A percentile compares a stretch with the other conserved stretches of the same genome.
Evolutionary conservation across 345 rosid species (phyloP).

Genomic region (Turritis glabra): DNA sequence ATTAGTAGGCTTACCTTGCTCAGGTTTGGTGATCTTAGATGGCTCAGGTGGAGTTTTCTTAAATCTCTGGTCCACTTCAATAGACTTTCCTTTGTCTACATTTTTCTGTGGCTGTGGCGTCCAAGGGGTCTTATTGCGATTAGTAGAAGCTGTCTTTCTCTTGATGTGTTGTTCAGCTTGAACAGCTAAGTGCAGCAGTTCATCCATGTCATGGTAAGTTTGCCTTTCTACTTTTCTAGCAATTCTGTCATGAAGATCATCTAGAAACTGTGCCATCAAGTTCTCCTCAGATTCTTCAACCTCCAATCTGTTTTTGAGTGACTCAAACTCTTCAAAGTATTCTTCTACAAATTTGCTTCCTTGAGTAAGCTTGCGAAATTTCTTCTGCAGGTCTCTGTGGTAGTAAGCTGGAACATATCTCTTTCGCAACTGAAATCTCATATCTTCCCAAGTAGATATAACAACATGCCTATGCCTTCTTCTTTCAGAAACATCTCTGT

Average conservation of each 20-base stretch:
- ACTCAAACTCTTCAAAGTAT: not conserved
- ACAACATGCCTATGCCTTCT: not conserved
- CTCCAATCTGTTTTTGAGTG: not conserved
- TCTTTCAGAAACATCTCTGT: not conserved
- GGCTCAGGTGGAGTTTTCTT: not conserved
- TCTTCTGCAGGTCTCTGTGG: not conserved
- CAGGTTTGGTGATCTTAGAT: not conserved
- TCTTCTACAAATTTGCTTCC: not conserved
- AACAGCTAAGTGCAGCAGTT: not conserved
- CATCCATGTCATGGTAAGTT: not conserved
- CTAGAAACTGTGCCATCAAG: not conserved
- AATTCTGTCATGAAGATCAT: not conserved
- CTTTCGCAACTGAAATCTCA: not conserved
- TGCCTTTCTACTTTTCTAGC: not conserved
- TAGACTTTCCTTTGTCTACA: not conserved
- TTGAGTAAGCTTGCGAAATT: not conserved
- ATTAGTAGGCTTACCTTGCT: not conserved
- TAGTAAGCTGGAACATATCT: not conserved
- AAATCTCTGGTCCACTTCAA: accelerated
- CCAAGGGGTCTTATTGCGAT: not conserved
- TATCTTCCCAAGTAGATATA: not conserved
- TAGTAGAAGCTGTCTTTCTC: not conserved
- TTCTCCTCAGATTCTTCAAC: not conserved
- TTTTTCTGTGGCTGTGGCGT: not conserved
- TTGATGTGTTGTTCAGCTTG: not conserved